Base-by-base conservation (phyloP, 2,329 filamentous ascomycete genomes). In the Phyllosticta citriasiana region DNA sequence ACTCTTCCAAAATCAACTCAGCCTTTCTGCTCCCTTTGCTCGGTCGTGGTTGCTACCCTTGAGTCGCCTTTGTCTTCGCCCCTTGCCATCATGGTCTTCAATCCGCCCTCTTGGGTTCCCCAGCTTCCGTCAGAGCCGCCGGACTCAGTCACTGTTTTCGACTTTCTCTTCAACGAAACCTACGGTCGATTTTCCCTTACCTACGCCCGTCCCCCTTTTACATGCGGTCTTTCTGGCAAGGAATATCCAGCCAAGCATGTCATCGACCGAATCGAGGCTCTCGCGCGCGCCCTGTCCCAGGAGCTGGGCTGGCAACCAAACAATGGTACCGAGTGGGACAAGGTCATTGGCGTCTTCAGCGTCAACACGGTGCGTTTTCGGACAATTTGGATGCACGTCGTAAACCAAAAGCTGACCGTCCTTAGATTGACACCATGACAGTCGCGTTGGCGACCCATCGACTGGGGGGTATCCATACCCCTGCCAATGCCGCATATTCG, bases 321-420 rank as follows among this genome's bases (percentile, higher is more conserved):
- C 66, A 73, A 84, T 61, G 89, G 87, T 12, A 83, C 84, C 0
- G 88, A 92, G 71, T 94, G 87, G 87, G 89, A 94, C 68, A 91
- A 91, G 72, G 88, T 92, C 25, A 78, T 90, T 55, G 87, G 80
- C 4, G 77, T 92, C 27, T 95, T 89, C 75, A 86, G 87, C n/a
- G 74, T 91, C 63, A 95, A 95, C 71, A 90, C 89, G 30, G 88
- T 90, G 74, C 63, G 81, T 70, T 19, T 70, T 24, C 16, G 53
- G 7, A 60, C 19, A 8, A 22, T 16, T 25, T 57, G 6, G 19
- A 19, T 55, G 22, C 10, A 9, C 9, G 4, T 35, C 3, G 16
- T 1, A 22, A 22, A n/a, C n/a, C 26, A 57, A 12, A 24, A 53
- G 62, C 66, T 72, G 63, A 72, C 62, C 25, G 12, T 4, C 4